These are phyloP conservation scores for Suillus placidus DNA, from an alignment of 768 basidiomycete species.

Conservation along the genomic window DNA sequence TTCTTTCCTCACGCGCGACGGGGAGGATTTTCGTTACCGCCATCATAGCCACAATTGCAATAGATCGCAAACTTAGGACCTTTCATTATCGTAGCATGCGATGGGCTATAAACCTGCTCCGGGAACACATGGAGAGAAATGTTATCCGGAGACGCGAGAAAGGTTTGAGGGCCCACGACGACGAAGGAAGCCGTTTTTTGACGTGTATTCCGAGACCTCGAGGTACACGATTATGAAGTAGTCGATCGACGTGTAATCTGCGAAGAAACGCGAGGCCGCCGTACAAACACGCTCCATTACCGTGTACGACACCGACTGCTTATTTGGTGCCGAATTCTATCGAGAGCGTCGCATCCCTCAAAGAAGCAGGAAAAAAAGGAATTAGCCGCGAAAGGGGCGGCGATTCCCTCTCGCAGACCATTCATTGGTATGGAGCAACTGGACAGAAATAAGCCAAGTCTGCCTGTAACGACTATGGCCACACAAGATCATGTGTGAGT, in stretches of 20 bases:
- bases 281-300: not conserved
- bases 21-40: constrained; percentile 1
- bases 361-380: not conserved
- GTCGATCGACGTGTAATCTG: constrained; percentile 7
- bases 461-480: not conserved
- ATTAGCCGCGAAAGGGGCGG: not conserved
- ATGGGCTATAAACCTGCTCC: not conserved
- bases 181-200: not conserved
- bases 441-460: not conserved
- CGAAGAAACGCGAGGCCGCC: constrained; percentile 14
- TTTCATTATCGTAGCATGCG: not conserved
- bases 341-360: not conserved
- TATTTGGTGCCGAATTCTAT: not conserved
- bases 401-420: not conserved
- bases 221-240: constrained; percentile 3
- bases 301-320: not conserved
- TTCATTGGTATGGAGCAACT: not conserved
- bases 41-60: constrained; percentile 1
- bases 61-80: too few relatives aligned
- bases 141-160: not conserved
- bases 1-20: not conserved
- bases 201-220: not conserved
- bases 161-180: not conserved
- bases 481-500: not conserved
- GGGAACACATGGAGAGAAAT: not conserved